Evolutionary conservation across 768 basidiomycete genomes (phyloP).

Genomic region (Lepiota brunneoincarnata): DNA sequence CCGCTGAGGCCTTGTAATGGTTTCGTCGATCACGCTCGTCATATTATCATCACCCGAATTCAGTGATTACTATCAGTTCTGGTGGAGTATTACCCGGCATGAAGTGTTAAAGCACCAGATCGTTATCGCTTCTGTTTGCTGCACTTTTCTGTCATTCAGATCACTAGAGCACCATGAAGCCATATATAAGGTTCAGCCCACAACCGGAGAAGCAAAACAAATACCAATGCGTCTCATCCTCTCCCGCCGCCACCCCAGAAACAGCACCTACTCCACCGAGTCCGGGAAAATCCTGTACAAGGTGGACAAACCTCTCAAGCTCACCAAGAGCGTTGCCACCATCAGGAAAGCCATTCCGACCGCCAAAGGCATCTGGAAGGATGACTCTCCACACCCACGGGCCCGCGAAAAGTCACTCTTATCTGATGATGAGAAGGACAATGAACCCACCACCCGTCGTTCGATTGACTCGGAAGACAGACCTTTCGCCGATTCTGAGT

Average conservation of each 20-base stretch:
- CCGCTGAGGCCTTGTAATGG: no score
- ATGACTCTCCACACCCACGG: neutral
- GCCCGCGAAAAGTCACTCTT: neutral
- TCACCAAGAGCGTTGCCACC: conserved; percentile 9
- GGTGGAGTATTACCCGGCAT: no score
- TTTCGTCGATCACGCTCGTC: no score
- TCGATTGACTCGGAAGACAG: neutral
- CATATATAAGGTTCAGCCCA: no score
- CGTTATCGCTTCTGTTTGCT: no score
- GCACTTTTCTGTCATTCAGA: no score
- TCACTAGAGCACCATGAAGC: no score
- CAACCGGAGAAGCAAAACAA: no score
- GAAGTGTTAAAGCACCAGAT: no score
- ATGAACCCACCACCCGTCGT: neutral
- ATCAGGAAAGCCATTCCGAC: conserved; percentile 14
- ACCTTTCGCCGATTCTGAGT: neutral
- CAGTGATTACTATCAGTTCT: no score
- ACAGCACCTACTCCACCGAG: conserved; percentile 19
- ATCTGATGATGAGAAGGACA: neutral
- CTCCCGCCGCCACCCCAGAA: conserved; percentile 18
- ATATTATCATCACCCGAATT: no score
- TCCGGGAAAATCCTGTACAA: conserved; percentile 21
- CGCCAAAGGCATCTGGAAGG: neutral
- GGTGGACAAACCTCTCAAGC: conserved; percentile 12
- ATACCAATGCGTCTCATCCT: conserved; percentile 21